Percentiles rank a stretch among this genome's conserved stretches.
Conservation (phyloP, 768 basidiomycete genomes). For the Gautieria morchelliformis region DNA sequence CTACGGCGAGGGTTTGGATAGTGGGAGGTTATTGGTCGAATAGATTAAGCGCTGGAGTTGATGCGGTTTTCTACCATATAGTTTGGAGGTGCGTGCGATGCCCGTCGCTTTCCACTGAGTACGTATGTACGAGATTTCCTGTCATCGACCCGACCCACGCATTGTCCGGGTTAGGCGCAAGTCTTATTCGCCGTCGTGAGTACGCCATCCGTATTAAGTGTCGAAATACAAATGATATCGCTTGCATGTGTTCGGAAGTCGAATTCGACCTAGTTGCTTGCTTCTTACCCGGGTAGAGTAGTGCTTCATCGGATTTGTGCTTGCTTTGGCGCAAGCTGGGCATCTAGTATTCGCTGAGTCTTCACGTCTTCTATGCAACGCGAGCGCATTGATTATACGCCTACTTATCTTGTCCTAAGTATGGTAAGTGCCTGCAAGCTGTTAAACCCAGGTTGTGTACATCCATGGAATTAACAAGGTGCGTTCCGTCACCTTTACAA, state of each 20-base stretch:
- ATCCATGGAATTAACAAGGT: too few relatives aligned
- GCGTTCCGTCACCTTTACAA: too few relatives aligned
- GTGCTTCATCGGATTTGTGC: not conserved
- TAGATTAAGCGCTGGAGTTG: slow-evolving; percentile 20
- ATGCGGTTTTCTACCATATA: not conserved
- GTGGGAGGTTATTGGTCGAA: slow-evolving; percentile 77
- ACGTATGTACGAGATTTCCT: slow-evolving; percentile 2
- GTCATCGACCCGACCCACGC: not conserved
- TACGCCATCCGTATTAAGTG: slow-evolving; percentile 41
- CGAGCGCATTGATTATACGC: not conserved
- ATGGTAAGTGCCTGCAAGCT: not conserved
- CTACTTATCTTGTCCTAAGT: slow-evolving; percentile 26
- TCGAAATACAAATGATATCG: slow-evolving; percentile 38
- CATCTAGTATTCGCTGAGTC: not conserved
- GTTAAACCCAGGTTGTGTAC: too few relatives aligned
- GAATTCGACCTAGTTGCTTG: slow-evolving; percentile 11
- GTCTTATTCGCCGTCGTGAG: slow-evolving; percentile 34
- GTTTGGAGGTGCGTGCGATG: slow-evolving; percentile 1
- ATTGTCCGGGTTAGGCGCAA: not conserved
- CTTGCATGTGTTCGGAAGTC: slow-evolving; percentile 13
- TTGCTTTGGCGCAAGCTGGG: not conserved
- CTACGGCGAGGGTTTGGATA: slow-evolving; percentile 80
- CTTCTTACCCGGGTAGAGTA: slow-evolving; percentile 1
- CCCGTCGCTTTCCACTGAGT: not conserved
- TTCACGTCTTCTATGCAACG: not conserved